Base-by-base conservation (phyloP, 192 early-diverging fungal genomes). In the Kickxella alabastrina region DNA sequence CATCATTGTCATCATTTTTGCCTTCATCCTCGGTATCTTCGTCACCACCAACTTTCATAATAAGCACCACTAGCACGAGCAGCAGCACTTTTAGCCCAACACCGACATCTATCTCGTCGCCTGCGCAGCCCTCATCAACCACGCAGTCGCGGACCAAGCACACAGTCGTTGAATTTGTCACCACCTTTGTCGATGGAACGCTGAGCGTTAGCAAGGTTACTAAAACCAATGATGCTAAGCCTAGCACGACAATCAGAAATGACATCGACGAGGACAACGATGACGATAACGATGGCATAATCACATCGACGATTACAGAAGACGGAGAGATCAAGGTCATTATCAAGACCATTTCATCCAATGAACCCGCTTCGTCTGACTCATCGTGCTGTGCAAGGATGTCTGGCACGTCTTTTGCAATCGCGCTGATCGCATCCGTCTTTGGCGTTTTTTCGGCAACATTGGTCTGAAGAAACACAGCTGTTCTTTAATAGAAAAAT, bases 251-350 rank as follows among this genome's bases (percentile, higher is more conserved):
- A 18, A 13, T 6, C 6, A 27, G 31, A 4, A 4, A 19, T 24
- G 35, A 38, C 17, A n/a, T 15, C 3, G 52, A 43, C 22, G 47
- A 43, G 6, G 47, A 53, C 2, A 48, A 40, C 3, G 17, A 14
- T 6, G 35, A 38, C 15, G 15, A 40, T 4, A 31, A 22, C 22
- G 36, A 26, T 9, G 36, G 38, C 0, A 19, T 49, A 10, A 54
- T 37, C 21, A 71, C 68, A 15, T 71, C 68, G 18, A 71, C 68
- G 0, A 27, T 45, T 38, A 59, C 45, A 1, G 26, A 53, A 15
- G 68, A 59, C 35, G 60, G 60, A 14, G 55, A 71, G 17, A 26
- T 48, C n/a, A 56, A 57, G 17, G 46, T 59, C 0, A 48, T 71
- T 3, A 71, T 54, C 10, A 50, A 54, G 18, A 68, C 66, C 1